Evolutionary conservation across 306 rosid genomes (phyloP), one percentile per base, ranked within the genome.

Genomic region (Castanopsis chinensis): DNA sequence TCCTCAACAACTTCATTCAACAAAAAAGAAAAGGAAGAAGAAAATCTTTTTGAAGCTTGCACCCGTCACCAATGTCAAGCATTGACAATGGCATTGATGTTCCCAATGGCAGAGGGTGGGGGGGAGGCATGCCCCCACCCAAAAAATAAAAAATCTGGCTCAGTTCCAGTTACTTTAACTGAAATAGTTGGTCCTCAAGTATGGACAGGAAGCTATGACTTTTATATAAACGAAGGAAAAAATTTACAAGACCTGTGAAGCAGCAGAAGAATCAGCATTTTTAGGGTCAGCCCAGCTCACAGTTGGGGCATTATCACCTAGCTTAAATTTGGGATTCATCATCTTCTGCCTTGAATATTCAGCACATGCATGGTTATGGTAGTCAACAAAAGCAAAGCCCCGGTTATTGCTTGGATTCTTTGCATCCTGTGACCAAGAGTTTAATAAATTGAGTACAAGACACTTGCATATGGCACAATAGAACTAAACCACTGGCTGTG

Each of bases 261-360:
- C 57, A 67, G 99, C 89, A 85, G 99, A 92, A 41, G 98, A 90
- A 84, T 95, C 99, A 1, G 94, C 88, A 89, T 90, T 91, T 84
- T 91, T 92, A 18, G 97, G 99, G 80, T 94, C 98, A 73, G 99
- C 99, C 99, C 99, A 95, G 88, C 99, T 95, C 79, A 92, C 99
- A 12, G 97, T 95, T 71, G 99, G 99, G 74, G 97, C 88, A 84
- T 95, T 95, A 78, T 84, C 90, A 79, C 79, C 98, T 30, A 95
- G 89, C 92, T 90, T 95, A 87, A 95, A 95, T 80, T 86, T 81
- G 63, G 98, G 89, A 75, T 79, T 84, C 96, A 87, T 89, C 99
- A 95, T 95, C 90, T 92, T 89, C 86, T 89, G 92, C 86, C 91
- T 87, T 55, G 97, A 88, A 86, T 89, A 89, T 28, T 92, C 98